Conservation (phyloP, 163 green algal species). For the Chlorella variabilis region DNA sequence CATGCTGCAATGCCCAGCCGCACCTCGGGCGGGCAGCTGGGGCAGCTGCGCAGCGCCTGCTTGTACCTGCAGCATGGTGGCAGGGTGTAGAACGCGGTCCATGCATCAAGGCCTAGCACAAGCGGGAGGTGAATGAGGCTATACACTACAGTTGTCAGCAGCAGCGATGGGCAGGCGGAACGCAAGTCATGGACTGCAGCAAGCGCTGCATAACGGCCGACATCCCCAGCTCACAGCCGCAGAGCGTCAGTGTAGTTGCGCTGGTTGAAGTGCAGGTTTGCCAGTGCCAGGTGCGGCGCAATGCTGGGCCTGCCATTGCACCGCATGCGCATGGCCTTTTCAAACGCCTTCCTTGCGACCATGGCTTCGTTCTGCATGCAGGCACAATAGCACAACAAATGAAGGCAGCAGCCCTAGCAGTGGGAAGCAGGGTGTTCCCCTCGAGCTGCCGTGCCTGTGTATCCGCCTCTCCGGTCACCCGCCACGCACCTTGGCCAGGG, state of each 20-base stretch:
- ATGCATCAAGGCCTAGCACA: background rate
- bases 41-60: conserved; percentile 69
- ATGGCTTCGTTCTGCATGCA: conserved; percentile 61
- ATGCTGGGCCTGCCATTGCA: conserved; percentile 73
- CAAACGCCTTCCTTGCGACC: conserved; percentile 60
- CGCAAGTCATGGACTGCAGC: too few relatives aligned
- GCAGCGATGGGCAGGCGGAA: too few relatives aligned
- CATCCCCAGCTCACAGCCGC: conserved; percentile 48
- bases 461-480: too few relatives aligned
- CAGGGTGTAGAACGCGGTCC: background rate
- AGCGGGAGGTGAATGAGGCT: too few relatives aligned
- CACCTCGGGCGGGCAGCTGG: conserved; percentile 77
- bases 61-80: conserved; percentile 69
- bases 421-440: too few relatives aligned
- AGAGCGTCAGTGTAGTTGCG: conserved; percentile 70
- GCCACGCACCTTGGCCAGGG: conserved; percentile 63
- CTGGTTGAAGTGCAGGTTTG: conserved; percentile 64
- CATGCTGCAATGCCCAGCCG: conserved; percentile 88
- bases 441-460: too few relatives aligned
- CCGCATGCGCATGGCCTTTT: conserved; percentile 44
- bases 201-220: too few relatives aligned
- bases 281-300: conserved; percentile 67
- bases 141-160: too few relatives aligned
- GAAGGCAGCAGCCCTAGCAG: background rate
- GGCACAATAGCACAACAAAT: background rate